Evolutionary conservation across 192 early-diverging fungal species (phyloP), one percentile per base, ranked within the genome.

Genomic region (Backusella australiensis): DNA sequence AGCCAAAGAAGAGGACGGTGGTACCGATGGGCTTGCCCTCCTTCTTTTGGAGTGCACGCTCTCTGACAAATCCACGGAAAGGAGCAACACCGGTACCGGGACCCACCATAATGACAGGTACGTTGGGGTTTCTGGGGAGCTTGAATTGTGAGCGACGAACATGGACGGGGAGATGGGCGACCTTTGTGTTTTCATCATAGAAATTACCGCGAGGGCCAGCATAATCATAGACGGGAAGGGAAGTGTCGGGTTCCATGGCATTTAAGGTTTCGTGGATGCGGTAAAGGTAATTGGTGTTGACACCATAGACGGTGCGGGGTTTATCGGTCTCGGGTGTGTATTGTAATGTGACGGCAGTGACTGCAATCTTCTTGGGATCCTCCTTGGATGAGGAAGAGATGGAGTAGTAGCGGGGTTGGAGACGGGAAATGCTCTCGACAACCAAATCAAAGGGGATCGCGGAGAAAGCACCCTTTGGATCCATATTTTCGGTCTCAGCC

Each of bases 31-130:
- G 81, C 42, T 89, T 86, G 14, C 85, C 89, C 34, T 90, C 85
- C 70, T 78, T 75, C 29, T 86, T 90, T 72, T 87, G 87, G 44
- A 84, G 77, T 4, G 92, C 90, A 67, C 98, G 94, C 78, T 99
- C 98, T 71, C 93, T 91, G 12, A 98, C 80, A 78, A 99, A 99
- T 4, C 93, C 98, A 63, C 98, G 90, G 92, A 99, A 98, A 34
- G 98, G 98, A 19, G 98, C 98, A 44, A 99, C 94, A 56, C 98
- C 98, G 4, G 98, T 99, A 63, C 98, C 98, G n/a, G 98, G 98
- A 0, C 98, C 98, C 38, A 99, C 86, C 98, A 99, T 99, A 38
- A 99, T 89, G 75, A 99, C 84, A 19, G 98, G 98, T 12, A 90
- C 78, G 8, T 86, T 75, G 52, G 86, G 80, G 77, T 96, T 92